These are phyloP conservation scores for Tolypocladium guangdongense DNA, from an alignment of 2,329 filamentous ascomycete genomes.

Conservation along the genomic window DNA sequence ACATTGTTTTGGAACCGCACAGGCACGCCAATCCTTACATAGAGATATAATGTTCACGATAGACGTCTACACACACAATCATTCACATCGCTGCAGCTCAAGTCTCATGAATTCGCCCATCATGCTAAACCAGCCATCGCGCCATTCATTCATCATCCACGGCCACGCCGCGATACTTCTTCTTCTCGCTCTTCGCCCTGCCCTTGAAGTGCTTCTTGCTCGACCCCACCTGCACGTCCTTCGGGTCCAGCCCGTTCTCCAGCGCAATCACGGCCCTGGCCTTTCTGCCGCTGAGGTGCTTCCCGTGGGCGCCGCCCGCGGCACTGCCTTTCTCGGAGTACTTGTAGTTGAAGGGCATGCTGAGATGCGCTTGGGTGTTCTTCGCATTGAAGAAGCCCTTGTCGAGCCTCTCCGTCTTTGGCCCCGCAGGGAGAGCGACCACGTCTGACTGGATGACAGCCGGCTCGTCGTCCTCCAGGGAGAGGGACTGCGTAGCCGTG, in stretches of 20 bases:
- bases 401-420: constrained; percentile 70
- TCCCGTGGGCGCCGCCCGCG: constrained; percentile 25
- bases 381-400: constrained; percentile 75
- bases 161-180: constrained; percentile 1
- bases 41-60: neutral
- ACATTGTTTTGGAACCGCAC: neutral
- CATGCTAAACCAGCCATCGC: neutral
- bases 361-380: constrained; percentile 54
- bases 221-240: constrained; percentile 53
- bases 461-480: constrained; percentile 23
- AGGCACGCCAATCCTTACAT: neutral
- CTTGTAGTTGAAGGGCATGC: constrained; percentile 79
- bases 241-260: constrained; percentile 74
- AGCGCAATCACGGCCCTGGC: constrained; percentile 68
- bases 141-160: constrained; percentile 1
- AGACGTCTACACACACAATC: neutral
- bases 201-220: constrained; percentile 94
- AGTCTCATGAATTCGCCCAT: neutral
- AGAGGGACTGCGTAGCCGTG: constrained; percentile 34
- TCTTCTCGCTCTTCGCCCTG: constrained; percentile 48
- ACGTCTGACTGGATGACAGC: constrained; percentile 34
- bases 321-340: constrained; percentile 67
- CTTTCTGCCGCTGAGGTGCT: constrained; percentile 74
- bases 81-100: neutral
- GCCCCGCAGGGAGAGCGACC: constrained; percentile 44